These are phyloP conservation scores for Pythium oligandrum DNA, from an alignment of 352 stramenopile genomes.

Conservation along the genomic window DNA sequence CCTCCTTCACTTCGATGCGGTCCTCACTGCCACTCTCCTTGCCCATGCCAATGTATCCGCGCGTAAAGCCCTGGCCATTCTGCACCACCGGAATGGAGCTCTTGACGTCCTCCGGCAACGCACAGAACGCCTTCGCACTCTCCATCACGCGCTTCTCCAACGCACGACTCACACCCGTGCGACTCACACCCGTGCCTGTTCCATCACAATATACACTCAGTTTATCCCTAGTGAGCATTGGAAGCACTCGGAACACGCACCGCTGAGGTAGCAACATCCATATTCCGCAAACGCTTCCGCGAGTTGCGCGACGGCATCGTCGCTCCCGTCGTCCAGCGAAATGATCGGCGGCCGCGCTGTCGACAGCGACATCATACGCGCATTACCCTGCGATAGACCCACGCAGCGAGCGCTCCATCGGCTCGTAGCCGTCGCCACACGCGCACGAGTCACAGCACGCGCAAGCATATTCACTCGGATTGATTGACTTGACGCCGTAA, in stretches of 20 bases:
- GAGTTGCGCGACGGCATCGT: slow-evolving; percentile 30
- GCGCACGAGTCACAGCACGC: no score
- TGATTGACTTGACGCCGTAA: no score
- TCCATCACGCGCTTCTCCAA: slow-evolving; percentile 49
- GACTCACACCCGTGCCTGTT: slow-evolving; percentile 20
- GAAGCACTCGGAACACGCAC: slow-evolving; percentile 5
- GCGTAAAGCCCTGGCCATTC: slow-evolving; percentile 68
- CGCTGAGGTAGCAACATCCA: slow-evolving; percentile 69
- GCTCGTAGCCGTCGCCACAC: no score
- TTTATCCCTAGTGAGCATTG: no score
- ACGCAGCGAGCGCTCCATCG: no score
- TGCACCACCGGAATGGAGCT: slow-evolving; percentile 51
- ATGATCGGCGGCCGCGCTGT: slow-evolving; percentile 30
- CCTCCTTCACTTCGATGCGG: slow-evolving; percentile 77
- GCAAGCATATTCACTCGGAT: no score
- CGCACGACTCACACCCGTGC: slow-evolving; percentile 23
- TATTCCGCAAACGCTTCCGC: slow-evolving; percentile 59
- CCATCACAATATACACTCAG: no score
- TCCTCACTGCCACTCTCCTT: slow-evolving; percentile 77
- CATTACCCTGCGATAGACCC: no score
- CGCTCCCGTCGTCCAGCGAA: slow-evolving; percentile 43
- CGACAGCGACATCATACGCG: not conserved
- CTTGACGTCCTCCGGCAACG: slow-evolving; percentile 43
- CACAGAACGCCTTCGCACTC: slow-evolving; percentile 54
- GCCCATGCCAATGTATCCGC: slow-evolving; percentile 73